Evolutionary conservation across 768 basidiomycete species (phyloP), one percentile per base, ranked within the genome.

Genomic region (Mycena indigotica): DNA sequence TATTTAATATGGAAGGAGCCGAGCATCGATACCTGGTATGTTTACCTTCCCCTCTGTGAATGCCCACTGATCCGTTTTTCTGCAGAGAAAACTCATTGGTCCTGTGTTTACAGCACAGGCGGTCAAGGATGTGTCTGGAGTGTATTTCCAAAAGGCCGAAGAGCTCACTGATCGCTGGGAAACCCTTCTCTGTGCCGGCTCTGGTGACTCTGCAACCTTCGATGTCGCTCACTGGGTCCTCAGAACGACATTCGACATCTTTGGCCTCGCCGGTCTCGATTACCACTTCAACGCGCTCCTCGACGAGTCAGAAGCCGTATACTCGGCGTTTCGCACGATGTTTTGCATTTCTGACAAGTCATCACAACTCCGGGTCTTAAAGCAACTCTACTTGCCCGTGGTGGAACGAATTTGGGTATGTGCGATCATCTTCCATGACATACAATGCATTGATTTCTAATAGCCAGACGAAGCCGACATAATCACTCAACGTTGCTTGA

Each of bases 221-320:
- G 84, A 87, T 58, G 73, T 85, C 21, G 70, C 77, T 23, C 78
- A 80, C 55, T 87, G 84, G 81, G 66, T 85, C n/a, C 82, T 82
- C 13, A 80, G 85, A 25, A 79, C 81, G 0, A 80, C 85, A 1
- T 82, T 88, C 55, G 86, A 88, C 61, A 77, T 85, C 12, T 84
- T 88, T 48, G 86, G 85, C 10, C 71, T 85, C 8, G 79, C 85
- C 4, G 81, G 80, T 4, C 81, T 85, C 32, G 76, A 80, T 58
- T 81, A 84, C 57, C 69, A 77, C 28, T 85, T 85, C 66, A 71
- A 77, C 39, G 73, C 82, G 2, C 64, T 85, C 2, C 69, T 77
- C 48, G 76, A 79, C 50, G 81, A 84, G 63, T 73, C 77, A 0
- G 80, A 81, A 56, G 35, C 28, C 52, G 62, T 63, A 1, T 63